Conservation (phyloP, 768 basidiomycete genomes). For the Psilocybe sp. region DNA sequence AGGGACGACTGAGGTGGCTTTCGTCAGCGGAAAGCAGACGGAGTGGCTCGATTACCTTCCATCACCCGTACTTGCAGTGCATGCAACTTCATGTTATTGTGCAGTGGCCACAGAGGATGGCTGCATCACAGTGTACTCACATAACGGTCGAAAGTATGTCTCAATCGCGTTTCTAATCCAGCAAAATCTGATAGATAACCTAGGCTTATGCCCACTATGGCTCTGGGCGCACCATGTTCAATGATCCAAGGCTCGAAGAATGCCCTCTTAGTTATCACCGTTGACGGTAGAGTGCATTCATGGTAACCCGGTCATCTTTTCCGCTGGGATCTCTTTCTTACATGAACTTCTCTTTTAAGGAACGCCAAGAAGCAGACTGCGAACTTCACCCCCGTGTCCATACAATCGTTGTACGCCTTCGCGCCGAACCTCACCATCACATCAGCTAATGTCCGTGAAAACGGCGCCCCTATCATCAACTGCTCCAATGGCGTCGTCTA, state of each 20-base stretch:
- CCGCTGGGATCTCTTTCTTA: not conserved
- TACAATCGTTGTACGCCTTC: conserved; percentile 54
- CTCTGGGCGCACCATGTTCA: conserved; percentile 67
- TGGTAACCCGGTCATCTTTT: conserved; percentile 50
- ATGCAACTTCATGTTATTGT: conserved; percentile 63
- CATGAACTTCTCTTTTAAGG: conserved; percentile 38
- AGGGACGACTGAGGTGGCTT: conserved; percentile 71
- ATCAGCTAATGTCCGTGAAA: conserved; percentile 67
- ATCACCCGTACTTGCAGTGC: conserved; percentile 63
- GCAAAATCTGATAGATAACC: not conserved
- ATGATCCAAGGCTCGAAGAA: conserved; percentile 66
- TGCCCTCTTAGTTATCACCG: conserved; percentile 70
- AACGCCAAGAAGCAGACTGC: conserved; percentile 68
- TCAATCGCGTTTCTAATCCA: not conserved
- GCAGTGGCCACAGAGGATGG: conserved; percentile 82
- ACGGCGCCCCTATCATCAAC: conserved; percentile 75
- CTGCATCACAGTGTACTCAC: conserved; percentile 78
- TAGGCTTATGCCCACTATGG: conserved; percentile 77
- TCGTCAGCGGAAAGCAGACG: conserved; percentile 61
- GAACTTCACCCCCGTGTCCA: conserved; percentile 62
- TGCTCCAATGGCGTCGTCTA: conserved; percentile 78
- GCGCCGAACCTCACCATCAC: conserved; percentile 61
- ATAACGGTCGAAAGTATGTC: conserved; percentile 75
- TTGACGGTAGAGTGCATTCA: conserved; percentile 65
- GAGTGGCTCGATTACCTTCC: conserved; percentile 91